Evolutionary conservation across 2,329 filamentous ascomycete species (phyloP).

Genomic region (Parasarocladium wereldwijsianum): DNA sequence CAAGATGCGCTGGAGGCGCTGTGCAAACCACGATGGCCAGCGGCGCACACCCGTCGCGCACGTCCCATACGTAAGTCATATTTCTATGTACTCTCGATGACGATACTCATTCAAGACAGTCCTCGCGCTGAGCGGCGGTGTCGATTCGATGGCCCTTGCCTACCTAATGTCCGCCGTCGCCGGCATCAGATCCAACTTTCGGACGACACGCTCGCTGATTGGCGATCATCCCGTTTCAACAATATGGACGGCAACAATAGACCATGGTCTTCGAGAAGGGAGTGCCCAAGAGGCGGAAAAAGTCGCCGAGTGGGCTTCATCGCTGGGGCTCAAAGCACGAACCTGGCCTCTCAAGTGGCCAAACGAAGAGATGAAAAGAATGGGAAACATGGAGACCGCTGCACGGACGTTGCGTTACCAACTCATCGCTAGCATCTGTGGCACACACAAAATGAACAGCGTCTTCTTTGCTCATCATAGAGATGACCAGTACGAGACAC

Average conservation of each 20-base stretch:
- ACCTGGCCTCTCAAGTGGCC: constrained; percentile 29
- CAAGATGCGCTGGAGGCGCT: constrained; percentile 33
- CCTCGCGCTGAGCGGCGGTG: constrained; percentile 79
- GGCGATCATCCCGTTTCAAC: constrained; percentile 13
- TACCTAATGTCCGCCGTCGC: constrained; percentile 42
- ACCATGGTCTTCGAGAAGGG: constrained; percentile 40
- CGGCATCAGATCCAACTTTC: too few species aligned
- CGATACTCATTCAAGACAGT: constrained; percentile 24
- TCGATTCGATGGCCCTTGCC: constrained; percentile 95
- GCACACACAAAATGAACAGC: constrained; percentile 33
- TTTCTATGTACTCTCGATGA: neutral
- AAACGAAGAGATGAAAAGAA: constrained; percentile 8
- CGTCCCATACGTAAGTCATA: constrained; percentile 26
- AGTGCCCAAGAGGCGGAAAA: constrained; percentile 35
- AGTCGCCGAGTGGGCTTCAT: constrained; percentile 25
- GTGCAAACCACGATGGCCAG: constrained; percentile 34
- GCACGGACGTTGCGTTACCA: constrained; percentile 69
- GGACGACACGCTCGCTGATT: constrained; percentile 11
- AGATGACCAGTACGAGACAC: constrained; percentile 85
- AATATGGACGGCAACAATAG: constrained; percentile 37
- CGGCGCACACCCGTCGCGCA: constrained; percentile 16
- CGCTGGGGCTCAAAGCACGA: constrained; percentile 18
- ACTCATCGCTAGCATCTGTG: constrained; percentile 32
- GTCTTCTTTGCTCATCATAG: constrained; percentile 74
- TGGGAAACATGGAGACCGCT: constrained; percentile 59